phyloP scores from a whole-genome alignment of 805 yeast species.

The Sugiyamaella boreocaroliniensis region DNA sequence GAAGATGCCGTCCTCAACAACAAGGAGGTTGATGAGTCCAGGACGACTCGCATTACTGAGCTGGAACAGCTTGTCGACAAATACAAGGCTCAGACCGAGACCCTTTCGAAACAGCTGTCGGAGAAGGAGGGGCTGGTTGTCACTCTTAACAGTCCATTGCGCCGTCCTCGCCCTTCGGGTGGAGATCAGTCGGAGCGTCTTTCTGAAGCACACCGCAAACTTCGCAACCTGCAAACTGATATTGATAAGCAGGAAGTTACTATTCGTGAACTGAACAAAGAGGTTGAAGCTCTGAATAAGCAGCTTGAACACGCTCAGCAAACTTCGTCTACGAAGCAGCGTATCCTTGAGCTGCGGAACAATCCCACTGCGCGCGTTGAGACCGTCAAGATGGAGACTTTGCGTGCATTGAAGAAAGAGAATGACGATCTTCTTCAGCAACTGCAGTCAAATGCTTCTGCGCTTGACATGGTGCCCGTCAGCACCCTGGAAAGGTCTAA shows the following conservation, averaged over 20 bases:
- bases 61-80: constrained; percentile 48
- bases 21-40: constrained; percentile 16
- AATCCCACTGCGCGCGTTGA: constrained; percentile 64
- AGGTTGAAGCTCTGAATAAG: constrained; percentile 21
- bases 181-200: constrained; percentile 8
- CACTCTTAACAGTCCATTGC: constrained; percentile 11
- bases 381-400: constrained; percentile 45
- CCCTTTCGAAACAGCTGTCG: constrained; percentile 36
- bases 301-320: constrained; percentile 16
- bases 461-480: constrained; percentile 45
- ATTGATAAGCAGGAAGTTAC: constrained; percentile 14
- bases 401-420: constrained; percentile 50
- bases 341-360: constrained; percentile 55
- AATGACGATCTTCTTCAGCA: constrained; percentile 45
- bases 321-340: constrained; percentile 16
- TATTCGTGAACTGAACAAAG: constrained; percentile 13
- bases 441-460: constrained; percentile 3
- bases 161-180: constrained; percentile 8
- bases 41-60: constrained; percentile 25
- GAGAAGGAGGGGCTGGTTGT: constrained; percentile 24
- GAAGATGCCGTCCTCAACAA: constrained; percentile 23
- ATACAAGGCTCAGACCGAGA: constrained; percentile 46
- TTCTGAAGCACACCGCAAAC: constrained; percentile 10
- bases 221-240: constrained; percentile 17
- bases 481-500: constrained; percentile 58